Base-by-base conservation (phyloP, 106 monocot species). In the Apostasia shenzhenica region DNA sequence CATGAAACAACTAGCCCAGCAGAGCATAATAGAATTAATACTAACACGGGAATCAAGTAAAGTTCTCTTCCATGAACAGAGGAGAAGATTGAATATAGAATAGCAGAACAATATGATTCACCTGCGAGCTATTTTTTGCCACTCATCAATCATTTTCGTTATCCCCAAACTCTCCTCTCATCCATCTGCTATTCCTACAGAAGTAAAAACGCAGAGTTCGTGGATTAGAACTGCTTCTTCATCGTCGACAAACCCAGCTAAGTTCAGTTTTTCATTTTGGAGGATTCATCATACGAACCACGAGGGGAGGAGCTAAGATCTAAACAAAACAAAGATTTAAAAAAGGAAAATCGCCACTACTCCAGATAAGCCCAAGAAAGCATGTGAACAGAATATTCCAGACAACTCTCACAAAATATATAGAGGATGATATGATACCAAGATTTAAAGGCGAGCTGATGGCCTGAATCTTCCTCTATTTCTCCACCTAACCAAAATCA, bases 361-460 rank as follows among this genome's bases (percentile, higher is more conserved):
- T 78, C 67, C 42, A 80, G 70, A 77, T 74, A 80, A 77, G 70
- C 77, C 39, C 51, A 65, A 47, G 64, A 72, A 77, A 72, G 81
- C 72, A 72, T 73, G 68, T 69, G 72, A 72, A 70, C 78, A 77
- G 73, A 75, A 81, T 81, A 85, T 78, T 85, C 78, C 10, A 76
- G 26, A 85, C 75, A 85, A 76, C 69, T 73, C 63, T 73, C 59
- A 12, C 11, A 73, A 61, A 54, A 47, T 67, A 78, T 54, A 62
- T 26, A 26, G 26, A 26, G 26, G 26, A 26, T 26, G 26, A 26
- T 26, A 59, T 59, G 78, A 78, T 78, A 78, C 66, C 54, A 72
- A 79, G 67, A 70, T 80, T 68, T 73, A 40, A 26, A 26, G 26
- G 26, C 26, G 26, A 26, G 26, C 26, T 26, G 26, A 26, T 26